Evolutionary conservation across 805 yeast genomes (phyloP), one percentile per base, ranked within the genome.

Genomic region (Kodamaea kakaduensis): DNA sequence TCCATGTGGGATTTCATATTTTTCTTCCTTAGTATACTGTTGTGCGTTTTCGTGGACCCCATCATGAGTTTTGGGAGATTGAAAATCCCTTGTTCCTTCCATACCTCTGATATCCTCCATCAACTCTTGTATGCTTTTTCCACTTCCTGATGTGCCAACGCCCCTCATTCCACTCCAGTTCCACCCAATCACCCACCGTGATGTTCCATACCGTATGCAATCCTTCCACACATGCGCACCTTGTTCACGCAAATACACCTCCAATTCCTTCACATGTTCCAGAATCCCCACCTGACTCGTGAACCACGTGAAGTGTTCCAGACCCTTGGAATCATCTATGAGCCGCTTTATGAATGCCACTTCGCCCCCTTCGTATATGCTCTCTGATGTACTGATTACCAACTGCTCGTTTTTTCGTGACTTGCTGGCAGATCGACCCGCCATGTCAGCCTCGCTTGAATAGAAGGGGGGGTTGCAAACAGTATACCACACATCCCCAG

Each of bases 381-480:
- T 36, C 25, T 49, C 52, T 3, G 36, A 16, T 5, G 32, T 36
- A 14, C 37, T 16, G 20, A 39, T 45, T 3, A 23, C 32, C 15
- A 46, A 28, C 13, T 29, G 39, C 26, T 38, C 42, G 8, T 31
- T 34, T 27, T 43, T 41, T 7, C 19, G 18, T 5, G 31, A 24
- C 13, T 28, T 16, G 18, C 42, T 43, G 17, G 17, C 14, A 14
- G 18, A 5, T 13, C 29, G 10, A 3, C 9, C 16, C 8, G 41
- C 40, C 19, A 37, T 42, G 10, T 15, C 34, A 13, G 21, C 21
- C 6, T 33, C 25, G 25, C 33, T 32, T 18, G 26, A 10, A 38
- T 50, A 50, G 29, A 50, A 50, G 4, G 55, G 55, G 3, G 55
- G 55, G 27, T 50, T 50, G 33, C 55, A 50, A 10, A 50, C 36